These are phyloP conservation scores for Tylopilus rubrobrunneus DNA, from an alignment of 768 basidiomycete species.

Conservation along the genomic window DNA sequence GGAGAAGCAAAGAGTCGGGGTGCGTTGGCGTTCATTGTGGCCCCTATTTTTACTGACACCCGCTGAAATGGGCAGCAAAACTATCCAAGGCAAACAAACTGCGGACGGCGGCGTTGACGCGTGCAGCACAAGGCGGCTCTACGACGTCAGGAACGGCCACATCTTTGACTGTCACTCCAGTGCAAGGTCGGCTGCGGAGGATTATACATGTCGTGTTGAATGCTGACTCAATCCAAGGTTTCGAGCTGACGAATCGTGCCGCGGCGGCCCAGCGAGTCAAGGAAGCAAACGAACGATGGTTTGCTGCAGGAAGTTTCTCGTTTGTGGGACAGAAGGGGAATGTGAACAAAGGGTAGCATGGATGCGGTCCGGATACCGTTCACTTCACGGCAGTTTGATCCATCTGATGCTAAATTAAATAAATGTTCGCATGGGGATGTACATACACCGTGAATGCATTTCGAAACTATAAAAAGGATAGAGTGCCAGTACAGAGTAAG, in stretches of 20 bases:
- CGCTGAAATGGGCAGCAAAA: constrained; percentile 60
- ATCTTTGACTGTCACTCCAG: constrained; percentile 90
- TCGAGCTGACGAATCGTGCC: constrained; percentile 93
- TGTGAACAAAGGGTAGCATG: constrained; percentile 20
- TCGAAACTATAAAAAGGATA: constrained; percentile 17
- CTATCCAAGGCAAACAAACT: constrained; percentile 93
- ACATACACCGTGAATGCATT: constrained; percentile 9
- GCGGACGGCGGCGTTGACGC: constrained; percentile 78
- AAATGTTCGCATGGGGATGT: constrained; percentile 8
- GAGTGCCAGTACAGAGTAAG: constrained; percentile 11
- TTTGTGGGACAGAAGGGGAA: constrained; percentile 60
- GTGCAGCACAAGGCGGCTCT: constrained; percentile 58
- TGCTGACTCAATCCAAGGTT: constrained; percentile 42
- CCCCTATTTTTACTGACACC: background rate
- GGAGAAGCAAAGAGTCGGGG: constrained; percentile 92
- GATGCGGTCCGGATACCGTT: background rate
- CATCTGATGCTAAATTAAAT: background rate
- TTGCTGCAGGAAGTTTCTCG: constrained; percentile 80
- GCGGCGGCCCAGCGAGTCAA: constrained; percentile 82
- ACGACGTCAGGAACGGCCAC: constrained; percentile 80
- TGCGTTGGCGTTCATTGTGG: constrained; percentile 34
- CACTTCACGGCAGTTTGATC: background rate
- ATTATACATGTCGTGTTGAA: background rate
- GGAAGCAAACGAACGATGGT: constrained; percentile 97
- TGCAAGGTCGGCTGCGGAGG: constrained; percentile 62